Conservation (phyloP, 208 protist species). For the Acanthamoeba polyphaga region DNA sequence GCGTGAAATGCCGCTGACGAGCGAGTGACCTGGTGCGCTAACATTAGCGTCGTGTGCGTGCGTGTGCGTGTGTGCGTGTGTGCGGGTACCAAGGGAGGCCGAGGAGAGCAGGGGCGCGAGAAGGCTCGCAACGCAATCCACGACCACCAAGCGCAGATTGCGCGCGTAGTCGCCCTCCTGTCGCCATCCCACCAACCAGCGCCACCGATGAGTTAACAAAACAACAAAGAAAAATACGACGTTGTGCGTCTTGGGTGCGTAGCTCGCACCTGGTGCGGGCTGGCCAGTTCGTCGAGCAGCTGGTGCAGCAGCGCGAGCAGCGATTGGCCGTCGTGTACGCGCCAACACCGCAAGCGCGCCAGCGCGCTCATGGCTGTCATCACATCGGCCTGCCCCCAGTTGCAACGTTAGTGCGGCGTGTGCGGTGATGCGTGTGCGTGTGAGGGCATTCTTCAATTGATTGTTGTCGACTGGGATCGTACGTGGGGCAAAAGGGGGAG, state of each 20-base stretch:
- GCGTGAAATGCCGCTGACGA: constrained; percentile 6
- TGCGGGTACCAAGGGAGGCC: not conserved
- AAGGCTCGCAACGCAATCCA: not conserved
- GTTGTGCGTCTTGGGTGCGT: no score
- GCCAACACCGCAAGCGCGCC: constrained; percentile 1
- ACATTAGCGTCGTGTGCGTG: not conserved
- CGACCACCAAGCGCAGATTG: constrained; percentile 1
- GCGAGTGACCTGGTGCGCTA: not conserved
- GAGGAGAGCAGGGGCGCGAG: not conserved
- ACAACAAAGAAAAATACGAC: not conserved
- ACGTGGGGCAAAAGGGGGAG: not conserved
- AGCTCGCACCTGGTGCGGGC: no score
- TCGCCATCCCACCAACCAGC: not conserved
- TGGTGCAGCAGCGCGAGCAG: not conserved
- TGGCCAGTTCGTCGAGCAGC: not conserved
- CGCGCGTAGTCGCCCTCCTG: not conserved
- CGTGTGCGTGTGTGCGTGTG: not conserved
- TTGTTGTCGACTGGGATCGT: not conserved
- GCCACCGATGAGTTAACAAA: not conserved
- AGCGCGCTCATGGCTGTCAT: not conserved
- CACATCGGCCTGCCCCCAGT: not conserved
- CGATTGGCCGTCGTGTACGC: not conserved
- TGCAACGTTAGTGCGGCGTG: not conserved
- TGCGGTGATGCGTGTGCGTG: not conserved
- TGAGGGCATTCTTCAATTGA: no score